Evolutionary conservation across 129 eudicot species (phyloP).

Genomic region (Artemisia argyi): DNA sequence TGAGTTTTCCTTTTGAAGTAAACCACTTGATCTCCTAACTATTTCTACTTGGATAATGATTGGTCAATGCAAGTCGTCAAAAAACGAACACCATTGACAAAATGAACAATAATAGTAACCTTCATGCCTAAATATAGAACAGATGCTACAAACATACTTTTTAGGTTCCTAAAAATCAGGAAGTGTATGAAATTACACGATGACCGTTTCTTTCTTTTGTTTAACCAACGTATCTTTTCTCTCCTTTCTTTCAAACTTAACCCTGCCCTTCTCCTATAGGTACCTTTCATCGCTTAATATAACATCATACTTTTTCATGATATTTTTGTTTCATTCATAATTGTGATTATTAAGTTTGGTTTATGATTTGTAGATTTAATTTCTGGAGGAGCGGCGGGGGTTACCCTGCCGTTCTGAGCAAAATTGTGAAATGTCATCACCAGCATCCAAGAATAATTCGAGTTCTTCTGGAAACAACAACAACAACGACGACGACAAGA

Average conservation of each 20-base stretch:
- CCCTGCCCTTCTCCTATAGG: conserved; percentile 80
- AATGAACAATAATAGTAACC: conserved; percentile 6
- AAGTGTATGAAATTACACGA: conserved; percentile 26
- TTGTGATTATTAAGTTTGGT: neutral
- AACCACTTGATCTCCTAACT: neutral
- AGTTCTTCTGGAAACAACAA: conserved; percentile 2
- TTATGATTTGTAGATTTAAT: conserved; percentile 27
- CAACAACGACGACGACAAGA: neutral
- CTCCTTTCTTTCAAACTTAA: conserved; percentile 33
- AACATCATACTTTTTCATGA: neutral
- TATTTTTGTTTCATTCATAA: neutral
- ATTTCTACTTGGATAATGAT: neutral
- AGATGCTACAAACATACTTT: conserved; percentile 4
- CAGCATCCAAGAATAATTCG: conserved; percentile 29
- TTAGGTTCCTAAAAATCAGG: conserved; percentile 39
- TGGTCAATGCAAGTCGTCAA: conserved; percentile 11
- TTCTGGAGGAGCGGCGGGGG: conserved; percentile 57
- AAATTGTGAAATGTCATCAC: conserved; percentile 36
- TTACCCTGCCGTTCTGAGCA: conserved; percentile 20
- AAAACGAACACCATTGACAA: conserved; percentile 13
- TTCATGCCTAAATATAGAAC: conserved; percentile 11
- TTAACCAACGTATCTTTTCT: conserved; percentile 29
- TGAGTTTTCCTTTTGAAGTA: no score
- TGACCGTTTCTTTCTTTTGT: conserved; percentile 12
- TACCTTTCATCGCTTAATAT: conserved; percentile 11